phyloP scores from a whole-genome alignment of 1,284 basidiomycete species.

The Gomphus sp. region DNA sequence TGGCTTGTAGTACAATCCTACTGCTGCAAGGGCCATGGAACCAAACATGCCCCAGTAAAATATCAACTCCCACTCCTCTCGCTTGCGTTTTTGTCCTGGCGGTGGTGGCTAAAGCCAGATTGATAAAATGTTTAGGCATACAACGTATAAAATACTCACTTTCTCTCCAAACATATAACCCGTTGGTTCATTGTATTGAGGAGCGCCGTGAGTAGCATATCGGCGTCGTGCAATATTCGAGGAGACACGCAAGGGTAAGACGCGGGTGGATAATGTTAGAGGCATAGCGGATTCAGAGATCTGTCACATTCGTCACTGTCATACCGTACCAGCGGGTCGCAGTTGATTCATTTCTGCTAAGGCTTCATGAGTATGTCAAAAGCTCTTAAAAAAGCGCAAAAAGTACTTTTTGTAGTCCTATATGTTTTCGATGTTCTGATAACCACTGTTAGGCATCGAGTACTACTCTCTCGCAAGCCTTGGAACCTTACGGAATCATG shows the following conservation, averaged over 20 bases:
- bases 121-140: background rate
- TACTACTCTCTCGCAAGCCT: background rate
- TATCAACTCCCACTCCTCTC: conserved; percentile 82
- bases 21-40: conserved; percentile 66
- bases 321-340: no score
- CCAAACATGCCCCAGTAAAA: conserved; percentile 93
- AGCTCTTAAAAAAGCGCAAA: conserved; percentile 6
- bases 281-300: background rate
- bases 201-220: conserved; percentile 63
- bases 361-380: background rate
- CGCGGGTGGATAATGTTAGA: conserved; percentile 5
- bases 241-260: background rate
- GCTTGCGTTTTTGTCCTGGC: conserved; percentile 75
- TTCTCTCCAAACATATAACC: conserved; percentile 86
- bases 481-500: background rate
- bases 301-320: no score
- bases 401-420: background rate
- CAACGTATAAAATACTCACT: conserved; percentile 35
- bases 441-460: conserved; percentile 1
- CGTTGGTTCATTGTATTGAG: conserved; percentile 81
- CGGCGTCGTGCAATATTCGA: conserved; percentile 8
- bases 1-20: conserved; percentile 89
- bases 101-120: conserved; percentile 46
- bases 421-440: background rate
- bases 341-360: no score